Evolutionary conservation across 257 asterid species (phyloP).

Genomic region (Catharanthus roseus): DNA sequence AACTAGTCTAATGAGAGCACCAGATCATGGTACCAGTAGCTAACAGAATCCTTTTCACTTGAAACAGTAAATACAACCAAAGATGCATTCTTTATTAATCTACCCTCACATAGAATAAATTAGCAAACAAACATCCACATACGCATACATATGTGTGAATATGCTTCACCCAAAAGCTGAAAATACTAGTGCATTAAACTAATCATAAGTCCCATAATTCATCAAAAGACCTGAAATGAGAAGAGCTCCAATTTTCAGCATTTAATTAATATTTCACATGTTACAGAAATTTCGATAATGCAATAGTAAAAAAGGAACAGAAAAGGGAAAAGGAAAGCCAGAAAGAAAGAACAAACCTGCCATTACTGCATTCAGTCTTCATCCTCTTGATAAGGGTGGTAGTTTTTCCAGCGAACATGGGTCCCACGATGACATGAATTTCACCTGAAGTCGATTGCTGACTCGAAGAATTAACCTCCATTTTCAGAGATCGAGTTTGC

Average conservation of each 20-base stretch:
- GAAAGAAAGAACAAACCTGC: constrained; percentile 48
- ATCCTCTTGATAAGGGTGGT: constrained; percentile 84
- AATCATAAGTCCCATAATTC: background rate
- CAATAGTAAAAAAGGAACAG: background rate
- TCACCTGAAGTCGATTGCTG: constrained; percentile 44
- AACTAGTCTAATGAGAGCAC: background rate
- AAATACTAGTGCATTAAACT: background rate
- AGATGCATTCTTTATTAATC: background rate
- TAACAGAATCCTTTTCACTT: background rate
- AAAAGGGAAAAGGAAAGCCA: background rate
- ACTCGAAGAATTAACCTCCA: constrained; percentile 15
- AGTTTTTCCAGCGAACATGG: constrained; percentile 98
- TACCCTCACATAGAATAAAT: background rate
- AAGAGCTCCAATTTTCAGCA: background rate
- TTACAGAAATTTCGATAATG: background rate
- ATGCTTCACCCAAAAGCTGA: background rate
- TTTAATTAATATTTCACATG: background rate
- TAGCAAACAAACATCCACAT: background rate
- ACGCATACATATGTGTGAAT: background rate
- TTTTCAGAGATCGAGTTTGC: constrained; percentile 33
- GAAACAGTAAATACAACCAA: background rate
- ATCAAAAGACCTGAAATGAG: background rate
- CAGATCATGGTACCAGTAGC: background rate
- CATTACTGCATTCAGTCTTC: constrained; percentile 63
- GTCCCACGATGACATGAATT: constrained; percentile 87